Evolutionary conservation across 768 basidiomycete species (phyloP).

Genomic region (Fibroporia radiculosa): DNA sequence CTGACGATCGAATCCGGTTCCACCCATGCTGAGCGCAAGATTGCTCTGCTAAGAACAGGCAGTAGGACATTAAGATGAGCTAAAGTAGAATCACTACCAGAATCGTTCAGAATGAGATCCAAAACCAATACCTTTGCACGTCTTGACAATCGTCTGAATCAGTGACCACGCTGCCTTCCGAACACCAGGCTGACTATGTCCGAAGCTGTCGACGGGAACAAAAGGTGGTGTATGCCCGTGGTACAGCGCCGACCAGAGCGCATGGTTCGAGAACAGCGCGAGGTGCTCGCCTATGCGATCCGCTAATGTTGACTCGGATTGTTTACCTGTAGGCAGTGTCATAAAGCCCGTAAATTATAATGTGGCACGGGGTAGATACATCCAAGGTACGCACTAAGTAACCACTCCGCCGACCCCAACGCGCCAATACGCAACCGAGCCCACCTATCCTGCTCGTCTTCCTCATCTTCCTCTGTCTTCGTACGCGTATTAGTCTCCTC

Average conservation of each 20-base stretch:
- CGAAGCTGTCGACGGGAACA: conserved; percentile 41
- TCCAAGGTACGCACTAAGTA: conserved; percentile 41
- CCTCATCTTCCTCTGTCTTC: conserved; percentile 57
- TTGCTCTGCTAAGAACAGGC: conserved; percentile 43
- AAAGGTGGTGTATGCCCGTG: conserved; percentile 36
- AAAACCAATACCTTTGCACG: conserved; percentile 34
- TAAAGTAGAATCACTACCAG: conserved; percentile 4
- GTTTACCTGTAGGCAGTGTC: too few relatives aligned
- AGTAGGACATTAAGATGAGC: conserved; percentile 27
- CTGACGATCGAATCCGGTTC: conserved; percentile 71
- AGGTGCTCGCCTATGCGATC: conserved; percentile 22
- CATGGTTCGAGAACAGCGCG: conserved; percentile 40
- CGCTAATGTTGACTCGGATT: too few relatives aligned
- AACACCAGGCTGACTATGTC: conserved; percentile 61
- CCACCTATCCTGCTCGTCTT: conserved; percentile 59
- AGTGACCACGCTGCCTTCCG: conserved; percentile 64
- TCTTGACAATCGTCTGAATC: conserved; percentile 37
- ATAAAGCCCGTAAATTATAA: too few relatives aligned
- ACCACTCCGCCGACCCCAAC: conserved; percentile 56
- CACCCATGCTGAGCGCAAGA: conserved; percentile 61
- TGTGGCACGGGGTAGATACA: conserved; percentile 1
- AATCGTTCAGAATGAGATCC: too few relatives aligned
- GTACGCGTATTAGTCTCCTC: conserved; percentile 26
- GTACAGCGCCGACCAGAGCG: conserved; percentile 54
- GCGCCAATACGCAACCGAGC: conserved; percentile 65